phyloP scores from a whole-genome alignment of 139 green algal genomes.

The Micractinium sp. region DNA sequence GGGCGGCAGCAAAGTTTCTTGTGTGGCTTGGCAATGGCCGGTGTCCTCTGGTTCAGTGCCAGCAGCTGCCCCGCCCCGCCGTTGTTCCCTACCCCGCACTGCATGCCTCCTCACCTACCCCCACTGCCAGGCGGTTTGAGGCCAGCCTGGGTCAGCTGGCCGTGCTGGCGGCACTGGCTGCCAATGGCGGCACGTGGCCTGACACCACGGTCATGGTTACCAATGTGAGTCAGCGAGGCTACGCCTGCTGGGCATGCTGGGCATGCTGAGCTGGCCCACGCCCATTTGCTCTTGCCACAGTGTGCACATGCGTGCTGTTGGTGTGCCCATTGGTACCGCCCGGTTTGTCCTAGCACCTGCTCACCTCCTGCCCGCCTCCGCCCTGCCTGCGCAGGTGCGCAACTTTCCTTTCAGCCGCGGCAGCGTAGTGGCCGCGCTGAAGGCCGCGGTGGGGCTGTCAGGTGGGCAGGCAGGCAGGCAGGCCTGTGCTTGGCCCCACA shows the following conservation, averaged over 20 bases:
- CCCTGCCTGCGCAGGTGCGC: constrained; percentile 48
- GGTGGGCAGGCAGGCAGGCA: not conserved
- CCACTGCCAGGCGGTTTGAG: not conserved
- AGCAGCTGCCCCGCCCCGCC: not conserved
- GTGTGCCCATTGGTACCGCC: too few relatives aligned
- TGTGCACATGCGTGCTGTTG: not conserved
- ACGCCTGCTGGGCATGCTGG: not conserved
- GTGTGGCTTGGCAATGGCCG: too few relatives aligned
- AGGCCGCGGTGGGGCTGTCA: constrained; percentile 60
- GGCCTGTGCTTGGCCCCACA: too few relatives aligned
- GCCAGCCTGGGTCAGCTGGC: constrained; percentile 37
- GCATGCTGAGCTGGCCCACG: constrained; percentile 31
- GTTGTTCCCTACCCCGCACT: not conserved
- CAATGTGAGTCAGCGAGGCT: constrained; percentile 42
- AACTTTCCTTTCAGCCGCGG: constrained; percentile 85
- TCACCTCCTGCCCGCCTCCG: not conserved
- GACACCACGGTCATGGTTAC: constrained; percentile 79
- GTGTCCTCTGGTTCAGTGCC: not conserved
- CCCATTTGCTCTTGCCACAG: not conserved
- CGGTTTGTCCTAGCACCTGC: too few relatives aligned
- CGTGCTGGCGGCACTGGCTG: constrained; percentile 39
- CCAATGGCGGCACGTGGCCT: constrained; percentile 71
- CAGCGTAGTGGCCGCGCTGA: constrained; percentile 79
- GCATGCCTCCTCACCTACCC: not conserved
- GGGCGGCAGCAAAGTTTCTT: not conserved